Base-by-base conservation (phyloP, 345 rosid genomes). In the Anacardium occidentale region DNA sequence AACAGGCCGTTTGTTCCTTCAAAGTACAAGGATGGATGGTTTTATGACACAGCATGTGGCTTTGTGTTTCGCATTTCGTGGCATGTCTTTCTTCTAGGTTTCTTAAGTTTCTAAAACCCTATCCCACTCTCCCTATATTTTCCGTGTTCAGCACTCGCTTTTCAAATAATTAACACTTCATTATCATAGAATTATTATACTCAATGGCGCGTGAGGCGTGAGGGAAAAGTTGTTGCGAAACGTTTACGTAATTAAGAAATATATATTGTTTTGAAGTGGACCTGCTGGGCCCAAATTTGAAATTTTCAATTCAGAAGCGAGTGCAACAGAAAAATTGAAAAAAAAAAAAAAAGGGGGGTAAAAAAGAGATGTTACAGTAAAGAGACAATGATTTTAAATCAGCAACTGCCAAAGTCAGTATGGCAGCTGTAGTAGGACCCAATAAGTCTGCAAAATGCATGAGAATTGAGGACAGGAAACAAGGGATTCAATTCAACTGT, bases 51-150 rank as follows among this genome's bases (percentile, higher is more conserved):
- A 70, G 79, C 85, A 79, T 74, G 85, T 82, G 90, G 76, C 70
- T 2, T 55, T 68, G 83, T 83, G 87, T 78, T 87, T 76, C 88
- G 44, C 82, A 78, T 87, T 85, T 75, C 80, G 64, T 78, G 53
- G 77, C 83, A 81, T 76, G 84, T 81, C 75, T 81, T 82, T 78
- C 73, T 61, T 76, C 76, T 48, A 21, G 48, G 56, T 37, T 71
- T 70, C 42, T 60, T 73, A 25, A 52, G 18, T 50, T 69, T 75
- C 18, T 50, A 3, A 34, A 22, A 18, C 20, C 17, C 14, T 45
- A 9, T 26, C 72, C 70, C 70, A 74, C 80, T 52, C 77, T 66
- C 69, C 48, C 54, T 34, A 2, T 0, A 2, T 13, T 40, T 72
- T 40, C 64, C n/a, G 76, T 56, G 68, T 11, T 15, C 1, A 18